Evolutionary conservation across 345 rosid genomes (phyloP).

Genomic region (Aethionema arabicum): DNA sequence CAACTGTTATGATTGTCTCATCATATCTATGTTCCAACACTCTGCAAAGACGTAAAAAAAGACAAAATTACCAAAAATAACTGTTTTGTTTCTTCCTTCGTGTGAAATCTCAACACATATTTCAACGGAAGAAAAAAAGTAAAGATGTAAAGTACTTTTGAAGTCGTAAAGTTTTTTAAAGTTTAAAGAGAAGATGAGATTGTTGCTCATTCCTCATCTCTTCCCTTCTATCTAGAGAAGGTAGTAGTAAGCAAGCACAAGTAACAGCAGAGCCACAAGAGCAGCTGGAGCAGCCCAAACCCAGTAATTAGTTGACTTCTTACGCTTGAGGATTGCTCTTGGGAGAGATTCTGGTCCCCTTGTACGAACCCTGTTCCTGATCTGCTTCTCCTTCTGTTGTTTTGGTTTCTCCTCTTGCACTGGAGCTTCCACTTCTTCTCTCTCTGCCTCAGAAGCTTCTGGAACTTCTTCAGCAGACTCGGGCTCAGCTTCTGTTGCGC

Average conservation of each 20-base stretch:
- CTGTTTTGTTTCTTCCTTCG: conserved; percentile 22
- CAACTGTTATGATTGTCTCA: too few relatives aligned
- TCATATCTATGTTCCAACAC: too few relatives aligned
- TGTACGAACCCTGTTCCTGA: conserved; percentile 52
- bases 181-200: not conserved
- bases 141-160: conserved; percentile 29
- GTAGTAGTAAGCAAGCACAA: conserved; percentile 49
- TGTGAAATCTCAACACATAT: conserved; percentile 8
- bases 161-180: not conserved
- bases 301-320: conserved; percentile 74
- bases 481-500: conserved; percentile 46
- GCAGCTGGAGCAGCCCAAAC: conserved; percentile 62
- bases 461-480: conserved; percentile 45
- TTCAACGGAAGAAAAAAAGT: conserved; percentile 29
- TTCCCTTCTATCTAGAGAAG: conserved; percentile 33
- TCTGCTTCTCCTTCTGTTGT: conserved; percentile 50
- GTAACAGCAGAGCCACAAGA: conserved; percentile 45
- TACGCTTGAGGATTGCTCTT: conserved; percentile 68
- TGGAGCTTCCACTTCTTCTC: conserved; percentile 38
- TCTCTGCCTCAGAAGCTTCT: conserved; percentile 58
- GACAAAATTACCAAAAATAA: conserved; percentile 11
- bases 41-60: too few relatives aligned
- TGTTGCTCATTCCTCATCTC: conserved; percentile 19
- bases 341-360: conserved; percentile 63
- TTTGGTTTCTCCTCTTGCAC: conserved; percentile 38